Percentiles rank a stretch among this genome's conserved stretches.
Evolutionary conservation across 2,329 filamentous ascomycete genomes (phyloP).

Genomic region (Eurotiales sp.): DNA sequence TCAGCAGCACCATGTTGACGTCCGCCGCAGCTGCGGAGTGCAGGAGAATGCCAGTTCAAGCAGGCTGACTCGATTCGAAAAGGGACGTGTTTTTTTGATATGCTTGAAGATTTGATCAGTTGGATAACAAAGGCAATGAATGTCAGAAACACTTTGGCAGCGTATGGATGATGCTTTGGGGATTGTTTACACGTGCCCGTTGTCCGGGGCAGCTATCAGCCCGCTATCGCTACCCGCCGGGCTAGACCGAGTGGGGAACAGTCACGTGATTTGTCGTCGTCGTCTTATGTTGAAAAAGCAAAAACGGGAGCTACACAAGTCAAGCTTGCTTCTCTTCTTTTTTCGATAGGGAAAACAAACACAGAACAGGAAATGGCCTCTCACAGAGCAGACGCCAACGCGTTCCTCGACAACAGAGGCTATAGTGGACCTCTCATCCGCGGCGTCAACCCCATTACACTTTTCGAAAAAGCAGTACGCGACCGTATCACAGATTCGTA

Average conservation of each 20-base stretch:
- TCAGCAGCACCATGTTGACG: constrained; percentile 43
- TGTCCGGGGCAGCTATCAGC: constrained; percentile 15
- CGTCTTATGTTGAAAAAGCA: neutral
- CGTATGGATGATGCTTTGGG: too few species aligned
- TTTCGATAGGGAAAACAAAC: neutral
- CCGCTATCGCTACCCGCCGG: constrained; percentile 54
- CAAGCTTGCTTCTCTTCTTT: neutral
- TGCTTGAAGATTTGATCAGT: too few species aligned
- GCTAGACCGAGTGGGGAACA: constrained; percentile 67
- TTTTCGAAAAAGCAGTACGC: constrained; percentile 91
- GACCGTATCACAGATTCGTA: constrained; percentile 94
- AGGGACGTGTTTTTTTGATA: neutral
- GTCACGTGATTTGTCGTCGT: too few species aligned
- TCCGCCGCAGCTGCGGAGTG: constrained; percentile 14
- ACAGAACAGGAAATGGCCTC: constrained; percentile 46
- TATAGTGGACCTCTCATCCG: constrained; percentile 72
- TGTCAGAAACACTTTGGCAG: too few species aligned
- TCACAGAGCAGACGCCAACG: constrained; percentile 73
- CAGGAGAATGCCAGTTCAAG: neutral
- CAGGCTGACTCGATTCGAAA: neutral
- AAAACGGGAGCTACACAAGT: neutral
- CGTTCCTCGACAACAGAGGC: constrained; percentile 84
- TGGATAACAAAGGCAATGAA: too few species aligned
- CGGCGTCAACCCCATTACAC: constrained; percentile 88
- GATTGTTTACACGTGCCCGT: constrained; percentile 11